phyloP scores from a whole-genome alignment of 345 rosid species.

The Hypericum androsaemum region DNA sequence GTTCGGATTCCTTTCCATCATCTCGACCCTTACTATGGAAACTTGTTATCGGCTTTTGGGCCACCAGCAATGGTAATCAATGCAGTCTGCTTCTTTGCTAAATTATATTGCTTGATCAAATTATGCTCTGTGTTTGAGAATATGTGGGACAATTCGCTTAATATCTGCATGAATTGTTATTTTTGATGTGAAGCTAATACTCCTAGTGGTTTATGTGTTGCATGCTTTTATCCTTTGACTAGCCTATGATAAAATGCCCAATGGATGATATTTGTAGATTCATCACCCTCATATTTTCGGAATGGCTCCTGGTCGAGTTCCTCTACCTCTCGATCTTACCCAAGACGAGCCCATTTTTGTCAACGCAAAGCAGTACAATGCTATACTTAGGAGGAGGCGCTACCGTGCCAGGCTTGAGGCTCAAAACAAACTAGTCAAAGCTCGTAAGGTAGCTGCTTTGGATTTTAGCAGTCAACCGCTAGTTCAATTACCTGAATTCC shows the following conservation, averaged over 20 bases:
- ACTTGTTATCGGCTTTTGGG: constrained; percentile 34
- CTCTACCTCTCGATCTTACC: constrained; percentile 33
- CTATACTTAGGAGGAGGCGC: constrained; percentile 42
- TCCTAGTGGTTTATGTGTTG: too few species aligned
- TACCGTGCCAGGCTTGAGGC: constrained; percentile 46
- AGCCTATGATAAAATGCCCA: too few species aligned
- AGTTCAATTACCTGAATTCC: too few species aligned
- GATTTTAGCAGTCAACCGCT: too few species aligned
- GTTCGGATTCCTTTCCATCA: constrained; percentile 35
- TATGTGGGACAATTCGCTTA: too few species aligned
- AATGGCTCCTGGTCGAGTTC: constrained; percentile 9
- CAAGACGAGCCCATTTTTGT: constrained; percentile 42
- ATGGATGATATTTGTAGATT: too few species aligned
- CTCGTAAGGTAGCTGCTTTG: constrained; percentile 25
- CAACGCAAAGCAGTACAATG: constrained; percentile 47
- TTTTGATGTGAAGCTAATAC: too few species aligned
- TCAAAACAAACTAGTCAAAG: constrained; percentile 34
- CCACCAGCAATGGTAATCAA: constrained; percentile 43
- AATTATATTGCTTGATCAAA: not conserved
- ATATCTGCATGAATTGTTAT: too few species aligned
- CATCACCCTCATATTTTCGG: too few species aligned
- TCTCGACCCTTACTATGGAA: constrained; percentile 46
- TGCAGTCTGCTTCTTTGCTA: constrained; percentile 1
- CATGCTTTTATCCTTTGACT: too few species aligned
- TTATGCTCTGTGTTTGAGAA: too few species aligned